phyloP scores from a whole-genome alignment of 2,329 filamentous ascomycete genomes.

The Neonectria sp. region DNA sequence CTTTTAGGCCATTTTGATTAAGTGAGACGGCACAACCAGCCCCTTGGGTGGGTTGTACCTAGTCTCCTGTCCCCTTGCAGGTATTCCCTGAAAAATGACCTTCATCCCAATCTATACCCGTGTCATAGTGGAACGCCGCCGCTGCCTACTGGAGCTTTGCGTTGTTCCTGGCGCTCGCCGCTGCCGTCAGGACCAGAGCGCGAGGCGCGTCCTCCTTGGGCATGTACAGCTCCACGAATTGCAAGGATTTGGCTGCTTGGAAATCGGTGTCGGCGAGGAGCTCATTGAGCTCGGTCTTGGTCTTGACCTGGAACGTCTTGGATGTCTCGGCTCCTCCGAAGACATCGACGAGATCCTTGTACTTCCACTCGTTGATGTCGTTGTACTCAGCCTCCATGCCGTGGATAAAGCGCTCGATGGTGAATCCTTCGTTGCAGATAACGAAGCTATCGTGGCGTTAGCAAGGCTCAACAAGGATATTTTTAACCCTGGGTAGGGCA shows the following conservation, averaged over 20 bases:
- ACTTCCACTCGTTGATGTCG: conserved; percentile 83
- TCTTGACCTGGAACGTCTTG: conserved; percentile 78
- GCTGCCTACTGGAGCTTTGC: conserved; percentile 56
- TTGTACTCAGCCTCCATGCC: conserved; percentile 87
- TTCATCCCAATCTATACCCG: conserved; percentile 27
- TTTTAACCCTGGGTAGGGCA: not conserved
- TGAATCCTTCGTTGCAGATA: conserved; percentile 91
- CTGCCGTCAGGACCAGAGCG: conserved; percentile 78
- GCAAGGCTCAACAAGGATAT: conserved; percentile 6
- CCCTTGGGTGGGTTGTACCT: conserved; percentile 19
- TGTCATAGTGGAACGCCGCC: conserved; percentile 18
- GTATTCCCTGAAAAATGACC: conserved; percentile 36
- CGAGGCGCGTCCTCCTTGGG: conserved; percentile 83
- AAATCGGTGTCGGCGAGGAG: conserved; percentile 78
- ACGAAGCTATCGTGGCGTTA: conserved; percentile 72
- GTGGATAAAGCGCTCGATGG: conserved; percentile 91
- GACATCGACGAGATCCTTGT: conserved; percentile 75
- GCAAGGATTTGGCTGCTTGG: conserved; percentile 66
- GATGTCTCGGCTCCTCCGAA: conserved; percentile 76
- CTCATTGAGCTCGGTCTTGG: conserved; percentile 76
- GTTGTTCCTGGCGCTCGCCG: conserved; percentile 80
- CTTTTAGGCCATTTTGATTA: conserved; percentile 43
- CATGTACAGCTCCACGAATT: conserved; percentile 89
- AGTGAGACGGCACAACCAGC: conserved; percentile 27
- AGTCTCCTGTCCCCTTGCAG: conserved; percentile 19